Evolutionary conservation across 805 yeast species (phyloP).

Genomic region (Cyberlindnera saturnus): DNA sequence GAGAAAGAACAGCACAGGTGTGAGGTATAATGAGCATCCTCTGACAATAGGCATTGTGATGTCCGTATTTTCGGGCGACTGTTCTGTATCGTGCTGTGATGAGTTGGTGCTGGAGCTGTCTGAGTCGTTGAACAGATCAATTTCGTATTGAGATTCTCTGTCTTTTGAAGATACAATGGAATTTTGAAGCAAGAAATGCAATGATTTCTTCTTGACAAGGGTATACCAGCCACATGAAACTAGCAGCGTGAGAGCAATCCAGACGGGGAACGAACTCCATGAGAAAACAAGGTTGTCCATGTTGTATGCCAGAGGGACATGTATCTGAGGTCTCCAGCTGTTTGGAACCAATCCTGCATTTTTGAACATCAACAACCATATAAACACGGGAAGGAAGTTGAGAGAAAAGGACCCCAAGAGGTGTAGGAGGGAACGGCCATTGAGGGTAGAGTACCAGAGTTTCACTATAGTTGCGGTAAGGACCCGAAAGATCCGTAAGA

Average conservation of each 20-base stretch:
- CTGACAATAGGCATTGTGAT: background rate
- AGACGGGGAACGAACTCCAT: slow-evolving; percentile 10
- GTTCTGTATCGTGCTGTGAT: background rate
- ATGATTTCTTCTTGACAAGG: background rate
- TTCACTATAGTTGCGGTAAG: background rate
- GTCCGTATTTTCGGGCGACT: background rate
- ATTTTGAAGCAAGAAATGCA: background rate
- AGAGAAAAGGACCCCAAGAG: slow-evolving; percentile 27
- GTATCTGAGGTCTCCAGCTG: slow-evolving; percentile 45
- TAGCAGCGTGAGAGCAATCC: slow-evolving; percentile 11
- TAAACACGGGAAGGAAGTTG: slow-evolving; percentile 46
- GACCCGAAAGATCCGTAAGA: background rate
- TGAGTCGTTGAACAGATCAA: too few species aligned
- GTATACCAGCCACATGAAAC: slow-evolving; percentile 1
- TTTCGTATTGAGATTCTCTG: too few species aligned
- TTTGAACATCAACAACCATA: slow-evolving; percentile 53
- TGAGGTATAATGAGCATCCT: slow-evolving; percentile 1
- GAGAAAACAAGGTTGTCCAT: slow-evolving; percentile 37
- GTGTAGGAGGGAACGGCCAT: slow-evolving; percentile 6
- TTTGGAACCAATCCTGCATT: slow-evolving; percentile 55
- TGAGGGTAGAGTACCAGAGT: slow-evolving; percentile 6
- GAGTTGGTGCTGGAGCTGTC: too few species aligned
- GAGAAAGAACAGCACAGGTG: slow-evolving; percentile 33
- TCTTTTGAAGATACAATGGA: too few species aligned
- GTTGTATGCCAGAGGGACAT: slow-evolving; percentile 39